These are phyloP conservation scores for Colletotrichum neosansevieriae DNA, from an alignment of 2,329 filamentous ascomycete genomes.

Conservation along the genomic window DNA sequence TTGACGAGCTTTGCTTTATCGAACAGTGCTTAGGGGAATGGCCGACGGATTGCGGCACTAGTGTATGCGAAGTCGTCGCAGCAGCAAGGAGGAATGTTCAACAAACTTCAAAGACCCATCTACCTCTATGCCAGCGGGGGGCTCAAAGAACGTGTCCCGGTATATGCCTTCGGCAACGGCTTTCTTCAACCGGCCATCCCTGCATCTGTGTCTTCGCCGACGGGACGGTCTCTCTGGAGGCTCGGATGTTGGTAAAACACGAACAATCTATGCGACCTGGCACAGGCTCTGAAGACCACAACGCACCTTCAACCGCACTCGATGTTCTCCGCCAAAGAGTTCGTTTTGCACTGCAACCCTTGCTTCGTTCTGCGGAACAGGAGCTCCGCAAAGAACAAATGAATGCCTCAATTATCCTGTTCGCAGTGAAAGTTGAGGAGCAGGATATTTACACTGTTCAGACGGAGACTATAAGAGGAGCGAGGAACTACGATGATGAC, in stretches of 20 bases:
- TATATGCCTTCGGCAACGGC: neutral
- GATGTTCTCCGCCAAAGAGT: neutral
- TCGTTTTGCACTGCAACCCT: neutral
- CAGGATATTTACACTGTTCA: neutral
- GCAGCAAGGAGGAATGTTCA: neutral
- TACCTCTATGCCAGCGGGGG: neutral
- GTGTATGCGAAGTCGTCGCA: neutral
- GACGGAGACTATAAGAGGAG: neutral
- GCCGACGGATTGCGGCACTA: no score
- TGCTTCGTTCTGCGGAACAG: neutral
- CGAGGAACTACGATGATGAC: neutral
- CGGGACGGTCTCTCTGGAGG: neutral
- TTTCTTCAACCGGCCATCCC: neutral
- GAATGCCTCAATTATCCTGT: neutral
- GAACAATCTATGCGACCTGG: slow-evolving; percentile 3
- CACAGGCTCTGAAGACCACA: neutral
- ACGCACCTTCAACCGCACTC: neutral
- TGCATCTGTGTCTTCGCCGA: neutral
- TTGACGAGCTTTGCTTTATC: no score
- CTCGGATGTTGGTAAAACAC: no score
- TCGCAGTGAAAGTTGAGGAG: neutral
- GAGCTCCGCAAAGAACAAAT: neutral
- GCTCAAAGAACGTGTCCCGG: neutral
- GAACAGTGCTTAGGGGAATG: no score
- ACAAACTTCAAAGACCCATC: neutral